Evolutionary conservation across 2,329 filamentous ascomycete genomes (phyloP).

Genomic region (Nothomitra cinnamomea): DNA sequence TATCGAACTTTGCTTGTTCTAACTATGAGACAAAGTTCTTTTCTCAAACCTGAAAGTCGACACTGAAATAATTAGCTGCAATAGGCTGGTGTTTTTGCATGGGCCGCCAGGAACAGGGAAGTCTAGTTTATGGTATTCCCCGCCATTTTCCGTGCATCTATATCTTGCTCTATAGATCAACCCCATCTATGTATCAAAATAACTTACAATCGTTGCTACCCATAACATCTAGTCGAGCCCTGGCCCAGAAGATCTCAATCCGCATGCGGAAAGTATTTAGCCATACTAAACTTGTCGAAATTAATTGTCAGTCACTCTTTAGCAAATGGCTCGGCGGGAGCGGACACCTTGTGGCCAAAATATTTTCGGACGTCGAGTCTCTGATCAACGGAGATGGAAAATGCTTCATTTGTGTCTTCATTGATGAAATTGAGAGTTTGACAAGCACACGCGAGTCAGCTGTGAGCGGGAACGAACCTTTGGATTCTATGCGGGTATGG

Average conservation of each 20-base stretch:
- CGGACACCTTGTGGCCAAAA: conserved; percentile 24
- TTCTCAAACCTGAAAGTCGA: conserved; percentile 14
- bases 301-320: conserved; percentile 28
- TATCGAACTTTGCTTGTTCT: neutral
- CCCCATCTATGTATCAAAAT: conserved; percentile 4
- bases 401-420: conserved; percentile 16
- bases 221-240: conserved; percentile 13
- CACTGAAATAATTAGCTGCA: conserved; percentile 20
- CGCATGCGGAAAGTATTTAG: conserved; percentile 23
- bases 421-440: conserved; percentile 20
- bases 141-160: no score
- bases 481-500: conserved; percentile 27
- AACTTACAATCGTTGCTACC: conserved; percentile 5
- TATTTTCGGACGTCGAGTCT: conserved; percentile 24
- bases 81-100: conserved; percentile 23
- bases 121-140: conserved; percentile 20
- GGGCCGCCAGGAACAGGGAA: conserved; percentile 28
- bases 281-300: conserved; percentile 24
- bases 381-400: conserved; percentile 13
- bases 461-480: conserved; percentile 22
- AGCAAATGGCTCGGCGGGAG: conserved; percentile 33
- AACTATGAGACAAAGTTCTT: neutral
- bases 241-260: conserved; percentile 34
- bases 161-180: neutral
- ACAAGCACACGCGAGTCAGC: conserved; percentile 12